phyloP scores from a whole-genome alignment of 352 stramenopile genomes.

The Globisporangium emineosum region DNA sequence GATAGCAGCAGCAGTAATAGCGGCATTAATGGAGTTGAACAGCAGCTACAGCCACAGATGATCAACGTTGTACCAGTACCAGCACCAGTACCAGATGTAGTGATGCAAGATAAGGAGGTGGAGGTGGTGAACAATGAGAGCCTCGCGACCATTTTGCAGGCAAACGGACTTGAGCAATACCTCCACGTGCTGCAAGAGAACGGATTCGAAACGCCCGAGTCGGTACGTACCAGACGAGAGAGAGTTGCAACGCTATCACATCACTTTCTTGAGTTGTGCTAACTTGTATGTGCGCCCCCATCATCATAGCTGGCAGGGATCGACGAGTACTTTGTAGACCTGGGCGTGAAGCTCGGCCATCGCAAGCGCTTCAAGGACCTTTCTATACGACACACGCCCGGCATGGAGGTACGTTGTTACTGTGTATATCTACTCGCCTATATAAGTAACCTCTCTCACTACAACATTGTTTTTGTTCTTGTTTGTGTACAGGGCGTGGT shows the following conservation, averaged over 20 bases:
- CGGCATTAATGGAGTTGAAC: not conserved
- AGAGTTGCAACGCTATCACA: too few relatives aligned
- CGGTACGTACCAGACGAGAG: slow-evolving; percentile 7
- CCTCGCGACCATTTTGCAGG: slow-evolving; percentile 7
- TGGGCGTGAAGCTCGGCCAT: slow-evolving; percentile 16
- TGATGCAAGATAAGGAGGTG: not conserved
- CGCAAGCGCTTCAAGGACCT: slow-evolving; percentile 19
- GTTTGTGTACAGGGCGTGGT: slow-evolving; percentile 3
- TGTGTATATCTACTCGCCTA: not conserved
- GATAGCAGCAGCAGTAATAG: not conserved
- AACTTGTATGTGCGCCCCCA: too few relatives aligned
- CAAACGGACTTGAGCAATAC: slow-evolving; percentile 11
- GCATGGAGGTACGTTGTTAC: slow-evolving; percentile 11
- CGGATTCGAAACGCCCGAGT: slow-evolving; percentile 13
- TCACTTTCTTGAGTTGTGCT: too few relatives aligned
- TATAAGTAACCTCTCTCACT: not conserved
- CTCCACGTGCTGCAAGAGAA: slow-evolving; percentile 15
- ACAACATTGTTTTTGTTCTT: not conserved
- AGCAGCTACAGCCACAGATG: not conserved
- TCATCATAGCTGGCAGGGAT: slow-evolving; percentile 13
- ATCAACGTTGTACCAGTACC: not conserved
- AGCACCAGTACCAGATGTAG: not conserved
- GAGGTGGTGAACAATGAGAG: not conserved
- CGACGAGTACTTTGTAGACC: slow-evolving; percentile 12
- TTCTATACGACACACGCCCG: slow-evolving; percentile 8